Evolutionary conservation across 169 alveolate species (phyloP), one percentile per base, ranked within the genome.

Genomic region (Eimeria zaria): DNA sequence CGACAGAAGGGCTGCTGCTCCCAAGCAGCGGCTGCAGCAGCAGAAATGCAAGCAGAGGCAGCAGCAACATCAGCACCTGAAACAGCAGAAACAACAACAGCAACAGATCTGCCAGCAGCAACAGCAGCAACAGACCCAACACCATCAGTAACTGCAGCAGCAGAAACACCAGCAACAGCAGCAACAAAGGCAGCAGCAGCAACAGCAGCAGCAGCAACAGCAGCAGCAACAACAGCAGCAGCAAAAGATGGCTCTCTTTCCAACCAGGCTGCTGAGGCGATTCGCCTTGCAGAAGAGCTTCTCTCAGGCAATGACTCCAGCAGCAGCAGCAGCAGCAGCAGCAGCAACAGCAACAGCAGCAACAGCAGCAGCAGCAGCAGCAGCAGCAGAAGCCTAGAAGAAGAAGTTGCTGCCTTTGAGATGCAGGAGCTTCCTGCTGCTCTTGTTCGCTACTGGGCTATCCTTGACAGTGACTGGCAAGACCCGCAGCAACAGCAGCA

Each of bases 391-490:
- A 41, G 87, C 58, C 20, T 74, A 39, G 87, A 36, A 27, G 87
- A 55, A 74, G 87, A 74, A 74, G 9, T 74, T 22, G n/a, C 11
- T 36, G 60, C 87, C 12, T 74, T 74, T 39, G 87, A 74, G 58
- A 74, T 60, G 3, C n/a, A 74, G 60, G 87, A 74, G 87, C 51
- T 74, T 36, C 87, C 87, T 36, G 87, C 87, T 74, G 87, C 87
- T 20, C 41, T 74, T 2, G 87, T 74, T 7, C 51, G 58, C 14
- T 74, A 74, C 60, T 74, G 87, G 87, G 51, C 87, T 5, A 74
- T 74, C n/a, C 87, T 74, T 27, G 87, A 74, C 30, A 41, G 87
- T 30, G 58, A 74, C 33, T 74, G 62, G 51, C n/a, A 74, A 22
- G 62, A 74, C 27, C 62, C 51, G 18, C 27, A 74, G 87, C 87